These are phyloP conservation scores for Agastache rugosa DNA, from an alignment of 257 asterid genomes.

Conservation along the genomic window DNA sequence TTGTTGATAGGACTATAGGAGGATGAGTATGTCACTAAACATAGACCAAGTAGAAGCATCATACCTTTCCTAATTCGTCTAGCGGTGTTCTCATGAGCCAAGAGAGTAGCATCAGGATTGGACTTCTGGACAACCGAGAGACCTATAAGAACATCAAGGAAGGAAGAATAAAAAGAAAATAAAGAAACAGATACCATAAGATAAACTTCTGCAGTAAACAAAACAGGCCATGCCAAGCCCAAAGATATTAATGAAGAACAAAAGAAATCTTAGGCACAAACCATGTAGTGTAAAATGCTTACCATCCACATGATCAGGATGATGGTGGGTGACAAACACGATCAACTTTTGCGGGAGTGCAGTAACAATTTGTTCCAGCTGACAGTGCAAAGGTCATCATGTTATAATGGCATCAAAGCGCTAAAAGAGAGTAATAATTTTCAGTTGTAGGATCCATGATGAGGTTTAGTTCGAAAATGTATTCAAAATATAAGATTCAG, in stretches of 20 bases:
- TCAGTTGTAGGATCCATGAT: conserved; percentile 4
- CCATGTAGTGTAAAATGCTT: conserved; percentile 36
- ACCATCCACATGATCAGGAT: conserved; percentile 94
- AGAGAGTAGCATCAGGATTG: conserved; percentile 78
- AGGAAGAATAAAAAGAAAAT: not conserved
- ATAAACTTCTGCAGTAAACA: not conserved
- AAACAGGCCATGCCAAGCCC: not conserved
- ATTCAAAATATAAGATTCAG: not conserved
- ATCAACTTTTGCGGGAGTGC: conserved; percentile 79
- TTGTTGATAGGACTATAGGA: not conserved
- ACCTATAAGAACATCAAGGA: conserved; percentile 51
- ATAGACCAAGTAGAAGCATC: conserved; percentile 20
- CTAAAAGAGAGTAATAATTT: not conserved
- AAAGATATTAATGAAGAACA: conserved; percentile 12
- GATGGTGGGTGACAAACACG: conserved; percentile 94
- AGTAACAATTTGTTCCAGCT: conserved; percentile 83
- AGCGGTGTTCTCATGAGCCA: conserved; percentile 84
- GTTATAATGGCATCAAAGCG: conserved; percentile 31
- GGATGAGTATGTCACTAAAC: not conserved
- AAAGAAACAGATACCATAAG: not conserved
- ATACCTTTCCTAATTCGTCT: conserved; percentile 73
- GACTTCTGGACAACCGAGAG: conserved; percentile 86
- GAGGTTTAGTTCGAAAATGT: conserved; percentile 13
- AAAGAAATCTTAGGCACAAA: conserved; percentile 14
- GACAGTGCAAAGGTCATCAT: conserved; percentile 38